These are phyloP conservation scores for Chalciporus piperatus DNA, from an alignment of 768 basidiomycete genomes.

Conservation along the genomic window DNA sequence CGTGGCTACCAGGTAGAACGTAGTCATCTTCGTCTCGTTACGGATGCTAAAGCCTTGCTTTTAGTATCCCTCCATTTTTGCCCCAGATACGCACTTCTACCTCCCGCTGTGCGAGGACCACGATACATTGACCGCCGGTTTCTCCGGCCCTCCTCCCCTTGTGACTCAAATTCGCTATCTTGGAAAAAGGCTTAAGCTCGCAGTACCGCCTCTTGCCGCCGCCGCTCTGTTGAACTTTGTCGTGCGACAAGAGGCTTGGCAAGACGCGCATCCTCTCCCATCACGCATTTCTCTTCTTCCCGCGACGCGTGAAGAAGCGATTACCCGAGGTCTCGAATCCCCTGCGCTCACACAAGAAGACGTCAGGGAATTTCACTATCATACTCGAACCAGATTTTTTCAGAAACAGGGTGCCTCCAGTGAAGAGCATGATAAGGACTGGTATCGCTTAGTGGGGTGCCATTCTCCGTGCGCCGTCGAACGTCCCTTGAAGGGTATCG, in stretches of 20 bases:
- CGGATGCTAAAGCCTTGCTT: slow-evolving; percentile 2
- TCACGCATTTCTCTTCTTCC: slow-evolving; percentile 26
- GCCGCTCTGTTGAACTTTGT: slow-evolving; percentile 39
- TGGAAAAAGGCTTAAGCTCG: slow-evolving; percentile 38
- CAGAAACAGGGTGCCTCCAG: slow-evolving; percentile 22
- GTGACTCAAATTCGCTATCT: slow-evolving; percentile 38
- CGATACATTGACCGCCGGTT: slow-evolving; percentile 19
- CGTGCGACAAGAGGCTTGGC: slow-evolving; percentile 37
- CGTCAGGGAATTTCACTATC: slow-evolving; percentile 36
- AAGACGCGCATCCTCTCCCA: slow-evolving; percentile 28
- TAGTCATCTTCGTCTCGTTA: background rate
- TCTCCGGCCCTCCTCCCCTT: slow-evolving; percentile 34
- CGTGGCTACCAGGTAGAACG: slow-evolving; percentile 40
- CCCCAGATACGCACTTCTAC: slow-evolving; percentile 42
- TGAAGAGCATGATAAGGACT: slow-evolving; percentile 42
- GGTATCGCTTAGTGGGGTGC: slow-evolving; percentile 46
- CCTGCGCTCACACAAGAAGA: slow-evolving; percentile 40
- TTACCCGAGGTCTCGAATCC: slow-evolving; percentile 24
- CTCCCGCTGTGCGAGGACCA: slow-evolving; percentile 36
- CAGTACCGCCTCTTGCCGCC: slow-evolving; percentile 39
- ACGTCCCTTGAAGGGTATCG: slow-evolving; percentile 38
- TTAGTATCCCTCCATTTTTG: slow-evolving; percentile 43
- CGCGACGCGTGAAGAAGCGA: slow-evolving; percentile 34
- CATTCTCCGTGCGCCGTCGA: slow-evolving; percentile 35
- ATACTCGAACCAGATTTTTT: slow-evolving; percentile 35